A percentile compares a stretch with the other conserved stretches of the same genome.
phyloP scores from a whole-genome alignment of 2,329 filamentous ascomycete species.

The Fusarium redolens region DNA sequence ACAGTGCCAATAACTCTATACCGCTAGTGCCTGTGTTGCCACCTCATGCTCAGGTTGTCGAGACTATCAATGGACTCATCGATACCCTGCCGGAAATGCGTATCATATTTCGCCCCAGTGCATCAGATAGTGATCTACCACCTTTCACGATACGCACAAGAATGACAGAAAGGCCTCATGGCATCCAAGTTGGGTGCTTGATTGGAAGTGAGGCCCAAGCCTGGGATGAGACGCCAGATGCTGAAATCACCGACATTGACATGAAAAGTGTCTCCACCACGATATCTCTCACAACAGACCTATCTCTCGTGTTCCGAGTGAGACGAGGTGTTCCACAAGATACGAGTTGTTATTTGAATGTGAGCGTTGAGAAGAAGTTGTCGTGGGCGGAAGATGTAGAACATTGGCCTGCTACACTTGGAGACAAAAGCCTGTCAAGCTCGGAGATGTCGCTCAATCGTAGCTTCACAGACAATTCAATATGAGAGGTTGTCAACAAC shows the following conservation, averaged over 20 bases:
- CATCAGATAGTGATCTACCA: background rate
- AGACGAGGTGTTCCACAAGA: background rate
- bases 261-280: background rate
- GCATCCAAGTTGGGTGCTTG: background rate
- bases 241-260: background rate
- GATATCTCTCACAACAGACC: background rate
- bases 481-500: background rate
- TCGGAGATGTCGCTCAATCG: background rate
- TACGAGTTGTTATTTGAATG: background rate
- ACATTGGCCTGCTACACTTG: background rate
- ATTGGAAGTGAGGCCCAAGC: background rate
- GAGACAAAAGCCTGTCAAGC: too few species aligned
- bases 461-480: constrained; percentile 1
- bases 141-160: background rate
- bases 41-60: background rate
- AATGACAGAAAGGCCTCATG: background rate
- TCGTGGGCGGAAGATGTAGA: background rate
- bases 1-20: background rate
- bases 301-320: background rate
- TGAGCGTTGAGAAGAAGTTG: background rate
- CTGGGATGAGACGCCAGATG: background rate
- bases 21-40: background rate
- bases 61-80: background rate
- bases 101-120: background rate
- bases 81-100: background rate